Base-by-base conservation (phyloP, 1,139 yeast genomes). In the Kodamaea sp. region DNA sequence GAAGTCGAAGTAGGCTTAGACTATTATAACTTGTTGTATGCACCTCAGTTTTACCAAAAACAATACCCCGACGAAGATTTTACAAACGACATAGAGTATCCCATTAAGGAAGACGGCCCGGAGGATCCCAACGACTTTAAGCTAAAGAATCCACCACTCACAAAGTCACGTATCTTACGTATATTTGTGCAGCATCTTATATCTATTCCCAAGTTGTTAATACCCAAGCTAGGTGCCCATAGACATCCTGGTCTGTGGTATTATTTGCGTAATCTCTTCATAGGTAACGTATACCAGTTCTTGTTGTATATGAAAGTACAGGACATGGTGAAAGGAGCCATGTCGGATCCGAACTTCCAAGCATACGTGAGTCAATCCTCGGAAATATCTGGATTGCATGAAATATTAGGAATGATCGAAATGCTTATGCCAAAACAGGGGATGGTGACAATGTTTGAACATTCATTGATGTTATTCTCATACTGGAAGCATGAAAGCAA, bases 211-310 rank as follows among this genome's bases (percentile, higher is more conserved):
- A 65, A 66, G 39, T 44, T 65, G 25, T 55, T 56, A 35, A 58
- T 67, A 23, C 72, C 72, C 2, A 63, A 61, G 32, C 43, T 67
- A 24, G 63, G 63, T 4, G 61, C 59, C 12, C 69, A 66, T 43
- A 56, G 74, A 41, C 74, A 66, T 43, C 67, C 71, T 2, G 73
- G 74, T 0, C 62, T 59, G 49, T 67, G 73, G 73, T 67, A 57
- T 42, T 65, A 61, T 39, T 41, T 67, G 34, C 48, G 74, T 30
- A 66, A 64, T 62, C 54, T 51, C 55, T 63, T 73, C 48, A 49
- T 66, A 40, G 66, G 71, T 6, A 58, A 70, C 50, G 47, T 63
- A 42, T 39, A 65, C 55, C 59, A 65, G 58, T 64, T 59, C 47
- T 37, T 70, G 46, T 41, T 73, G 38, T 71, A 60, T 51, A 53